These are phyloP conservation scores for Pyrenopolyporus hunteri DNA, from an alignment of 495 filamentous ascomycete genomes.

Conservation along the genomic window DNA sequence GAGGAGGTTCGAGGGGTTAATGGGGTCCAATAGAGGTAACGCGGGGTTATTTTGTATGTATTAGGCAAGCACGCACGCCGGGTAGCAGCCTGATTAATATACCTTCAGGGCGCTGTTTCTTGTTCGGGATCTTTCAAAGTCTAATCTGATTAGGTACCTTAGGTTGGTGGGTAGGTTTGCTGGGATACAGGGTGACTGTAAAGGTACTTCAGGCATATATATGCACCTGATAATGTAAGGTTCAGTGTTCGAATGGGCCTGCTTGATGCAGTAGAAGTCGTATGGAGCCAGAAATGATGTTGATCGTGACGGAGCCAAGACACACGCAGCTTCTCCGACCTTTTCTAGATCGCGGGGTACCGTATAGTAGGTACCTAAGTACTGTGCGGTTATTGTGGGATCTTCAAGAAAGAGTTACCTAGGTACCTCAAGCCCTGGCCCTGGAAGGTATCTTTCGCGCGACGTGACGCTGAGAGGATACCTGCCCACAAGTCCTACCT, in stretches of 20 bases:
- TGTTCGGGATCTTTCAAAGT: constrained; percentile 7
- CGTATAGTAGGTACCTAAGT: background rate
- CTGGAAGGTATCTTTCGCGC: too few relatives aligned
- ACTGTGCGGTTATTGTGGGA: background rate
- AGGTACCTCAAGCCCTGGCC: too few relatives aligned
- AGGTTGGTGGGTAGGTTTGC: too few relatives aligned
- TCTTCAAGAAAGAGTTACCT: background rate
- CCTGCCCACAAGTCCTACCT: too few relatives aligned
- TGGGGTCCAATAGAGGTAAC: constrained; percentile 2
- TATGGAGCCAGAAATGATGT: constrained; percentile 7
- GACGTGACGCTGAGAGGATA: too few relatives aligned
- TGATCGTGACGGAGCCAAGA: background rate
- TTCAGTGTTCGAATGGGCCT: constrained; percentile 5
- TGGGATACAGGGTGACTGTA: too few relatives aligned
- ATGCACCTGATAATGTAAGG: constrained; percentile 18
- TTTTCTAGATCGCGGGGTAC: constrained; percentile 4
- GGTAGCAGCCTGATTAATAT: constrained; percentile 11
- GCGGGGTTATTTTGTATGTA: constrained; percentile 9
- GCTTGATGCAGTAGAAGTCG: constrained; percentile 14
- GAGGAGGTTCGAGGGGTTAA: constrained; percentile 10
- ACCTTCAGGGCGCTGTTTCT: too few relatives aligned
- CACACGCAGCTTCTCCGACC: background rate
- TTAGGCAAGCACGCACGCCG: background rate
- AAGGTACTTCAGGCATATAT: too few relatives aligned
- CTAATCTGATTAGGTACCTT: constrained; percentile 14